phyloP scores from a whole-genome alignment of 2,329 filamentous ascomycete species.

The Dactylellina cionopaga region DNA sequence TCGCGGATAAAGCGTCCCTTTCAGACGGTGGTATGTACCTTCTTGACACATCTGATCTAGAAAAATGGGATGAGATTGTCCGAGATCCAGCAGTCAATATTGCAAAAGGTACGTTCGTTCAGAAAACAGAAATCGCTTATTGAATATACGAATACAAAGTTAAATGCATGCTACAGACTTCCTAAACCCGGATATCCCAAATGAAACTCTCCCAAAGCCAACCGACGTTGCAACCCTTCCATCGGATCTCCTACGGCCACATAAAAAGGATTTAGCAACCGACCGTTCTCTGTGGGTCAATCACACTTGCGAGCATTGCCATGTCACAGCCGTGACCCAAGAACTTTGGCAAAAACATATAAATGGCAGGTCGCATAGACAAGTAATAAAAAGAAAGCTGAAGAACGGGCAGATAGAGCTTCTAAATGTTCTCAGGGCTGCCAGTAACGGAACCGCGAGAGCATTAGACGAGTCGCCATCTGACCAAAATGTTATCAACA shows the following conservation, averaged over 20 bases:
- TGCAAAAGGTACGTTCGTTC: constrained; percentile 60
- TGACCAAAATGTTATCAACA: no score
- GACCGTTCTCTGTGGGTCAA: constrained; percentile 47
- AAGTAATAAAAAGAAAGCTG: constrained; percentile 32
- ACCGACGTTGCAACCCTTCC: constrained; percentile 37
- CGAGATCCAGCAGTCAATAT: constrained; percentile 72
- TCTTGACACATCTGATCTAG: constrained; percentile 78
- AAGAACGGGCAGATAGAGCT: constrained; percentile 37
- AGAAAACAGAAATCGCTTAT: neutral
- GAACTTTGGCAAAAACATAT: constrained; percentile 45
- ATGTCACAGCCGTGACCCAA: constrained; percentile 33
- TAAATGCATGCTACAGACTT: constrained; percentile 33
- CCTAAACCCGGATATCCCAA: constrained; percentile 40
- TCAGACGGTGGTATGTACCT: constrained; percentile 74
- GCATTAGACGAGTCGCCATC: constrained; percentile 2
- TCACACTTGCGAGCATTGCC: constrained; percentile 42
- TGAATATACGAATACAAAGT: neutral
- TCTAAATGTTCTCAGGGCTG: constrained; percentile 27
- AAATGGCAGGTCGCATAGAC: constrained; percentile 26
- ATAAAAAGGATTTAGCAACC: constrained; percentile 37
- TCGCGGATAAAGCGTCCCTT: constrained; percentile 64
- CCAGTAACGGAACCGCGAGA: neutral
- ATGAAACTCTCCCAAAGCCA: constrained; percentile 41
- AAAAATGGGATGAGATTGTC: constrained; percentile 72
- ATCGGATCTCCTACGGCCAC: constrained; percentile 28